phyloP scores from a whole-genome alignment of 2,329 filamentous ascomycete species.

The Paramyrothecium roridum region DNA sequence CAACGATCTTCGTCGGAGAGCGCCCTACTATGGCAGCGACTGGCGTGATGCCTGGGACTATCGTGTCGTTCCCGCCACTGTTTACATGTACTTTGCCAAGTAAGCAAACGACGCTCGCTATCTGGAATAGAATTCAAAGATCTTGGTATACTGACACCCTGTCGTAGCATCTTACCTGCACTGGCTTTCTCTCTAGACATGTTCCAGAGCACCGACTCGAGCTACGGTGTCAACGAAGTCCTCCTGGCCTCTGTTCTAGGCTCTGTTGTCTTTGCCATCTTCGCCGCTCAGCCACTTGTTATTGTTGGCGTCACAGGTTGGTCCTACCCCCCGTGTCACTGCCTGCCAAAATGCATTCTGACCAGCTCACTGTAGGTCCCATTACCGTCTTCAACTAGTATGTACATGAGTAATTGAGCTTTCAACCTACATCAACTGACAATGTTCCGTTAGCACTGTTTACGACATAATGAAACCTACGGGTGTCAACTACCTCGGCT shows the following conservation, averaged over 20 bases:
- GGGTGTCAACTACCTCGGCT: slow-evolving; percentile 78
- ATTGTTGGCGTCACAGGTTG: slow-evolving; percentile 84
- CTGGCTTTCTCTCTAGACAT: slow-evolving; percentile 89
- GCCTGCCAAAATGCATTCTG: not conserved
- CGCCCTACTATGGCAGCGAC: slow-evolving; percentile 77
- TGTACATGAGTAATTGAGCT: slow-evolving; percentile 15
- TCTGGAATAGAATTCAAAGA: not conserved
- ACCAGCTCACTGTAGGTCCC: slow-evolving; percentile 49
- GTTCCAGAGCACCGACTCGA: slow-evolving; percentile 82
- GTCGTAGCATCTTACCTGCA: slow-evolving; percentile 73
- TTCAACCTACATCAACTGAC: not conserved
- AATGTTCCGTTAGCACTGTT: slow-evolving; percentile 56
- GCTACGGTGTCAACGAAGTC: slow-evolving; percentile 89
- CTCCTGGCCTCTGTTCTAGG: slow-evolving; percentile 82
- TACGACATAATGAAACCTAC: slow-evolving; percentile 81
- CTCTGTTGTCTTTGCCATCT: slow-evolving; percentile 74
- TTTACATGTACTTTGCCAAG: slow-evolving; percentile 97
- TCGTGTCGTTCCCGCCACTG: slow-evolving; percentile 78
- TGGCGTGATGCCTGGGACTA: slow-evolving; percentile 90
- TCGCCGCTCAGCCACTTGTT: slow-evolving; percentile 80
- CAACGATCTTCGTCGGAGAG: slow-evolving; percentile 70
- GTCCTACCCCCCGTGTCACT: slow-evolving; percentile 3
- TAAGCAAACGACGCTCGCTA: slow-evolving; percentile 34
- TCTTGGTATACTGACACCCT: not conserved
- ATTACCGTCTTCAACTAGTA: slow-evolving; percentile 92